Base-by-base conservation (phyloP, 495 filamentous ascomycete species). In the Hypomontagnella monticulosa region DNA sequence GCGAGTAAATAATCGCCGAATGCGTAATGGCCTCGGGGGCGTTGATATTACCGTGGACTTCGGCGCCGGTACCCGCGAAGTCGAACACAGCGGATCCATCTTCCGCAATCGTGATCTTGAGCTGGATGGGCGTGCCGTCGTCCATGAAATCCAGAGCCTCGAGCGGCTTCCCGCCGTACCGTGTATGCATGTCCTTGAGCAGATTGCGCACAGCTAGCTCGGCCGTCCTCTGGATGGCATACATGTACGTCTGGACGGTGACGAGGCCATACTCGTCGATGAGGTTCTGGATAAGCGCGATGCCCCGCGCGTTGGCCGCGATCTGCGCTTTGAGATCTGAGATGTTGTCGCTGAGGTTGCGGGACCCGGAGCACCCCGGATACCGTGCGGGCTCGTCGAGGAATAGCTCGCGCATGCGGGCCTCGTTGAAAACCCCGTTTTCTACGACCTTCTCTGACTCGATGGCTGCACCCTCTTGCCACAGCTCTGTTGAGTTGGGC, bases 251-350 rank as follows among this genome's bases (percentile, higher is more conserved):
- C 69, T 96, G 89, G 3, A 98, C 94, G 0, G 92, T 91, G 2
- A 88, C 83, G 57, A 92, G 88, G 14, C 91, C 89, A 68, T 97
- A 97, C 62, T 97, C 94, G 14, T 84, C 82, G 59, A 97, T 93
- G 1, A 98, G 81, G 0, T 80, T 78, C 48, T 87, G 85, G 63
- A 98, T 97, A n/a, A n/a, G n/a, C n/a, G n/a, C n/a, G n/a, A n/a
- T n/a, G n/a, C n/a, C n/a, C n/a, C n/a, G n/a, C n/a, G n/a, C 89
- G 74, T 98, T 97, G 15, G 93, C 92, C 0, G 94, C 93, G 20
- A 97, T 89, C 70, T 96, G 92, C 0, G 94, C 94, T 75, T 94
- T 94, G 23, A 98, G 83, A 73, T 98, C 94, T 41, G 93, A 96
- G 65, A 98, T 79, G 71, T 98, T 98, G 73, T 98, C 94, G 11